Evolutionary conservation across 352 stramenopile genomes (phyloP).

Genomic region (Thraustotheca clavata): DNA sequence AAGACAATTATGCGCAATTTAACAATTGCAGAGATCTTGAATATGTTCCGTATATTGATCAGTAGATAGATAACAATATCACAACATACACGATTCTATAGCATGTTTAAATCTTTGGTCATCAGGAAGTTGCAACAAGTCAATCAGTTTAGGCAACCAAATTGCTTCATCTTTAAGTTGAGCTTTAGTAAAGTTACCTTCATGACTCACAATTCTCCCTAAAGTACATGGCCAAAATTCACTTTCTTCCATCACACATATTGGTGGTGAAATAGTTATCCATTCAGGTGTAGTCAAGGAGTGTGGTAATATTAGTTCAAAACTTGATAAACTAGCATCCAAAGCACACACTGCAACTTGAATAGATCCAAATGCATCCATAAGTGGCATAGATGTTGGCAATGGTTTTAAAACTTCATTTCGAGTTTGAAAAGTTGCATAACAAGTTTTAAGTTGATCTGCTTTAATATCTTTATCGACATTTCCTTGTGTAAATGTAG

Average conservation of each 20-base stretch:
- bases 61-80: background rate
- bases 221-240: background rate
- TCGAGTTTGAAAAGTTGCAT: background rate
- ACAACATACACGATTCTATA: background rate
- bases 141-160: background rate
- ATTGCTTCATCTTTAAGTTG: background rate
- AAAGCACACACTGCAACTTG: background rate
- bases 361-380: background rate
- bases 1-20: slow-evolving; percentile 50
- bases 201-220: background rate
- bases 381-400: background rate
- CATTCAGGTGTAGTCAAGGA: background rate
- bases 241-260: background rate
- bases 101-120: background rate
- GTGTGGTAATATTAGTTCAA: background rate
- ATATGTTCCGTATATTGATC: slow-evolving; percentile 33
- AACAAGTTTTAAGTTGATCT: slow-evolving; percentile 2
- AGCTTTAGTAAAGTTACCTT: background rate
- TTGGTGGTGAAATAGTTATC: background rate
- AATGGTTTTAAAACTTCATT: background rate
- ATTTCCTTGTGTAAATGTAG: slow-evolving; percentile 10
- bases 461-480: slow-evolving; percentile 10
- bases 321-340: background rate
- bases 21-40: slow-evolving; percentile 62
- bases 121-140: background rate